Evolutionary conservation across 331 rosid genomes (phyloP).

Genomic region (Prunus yedoensis): DNA sequence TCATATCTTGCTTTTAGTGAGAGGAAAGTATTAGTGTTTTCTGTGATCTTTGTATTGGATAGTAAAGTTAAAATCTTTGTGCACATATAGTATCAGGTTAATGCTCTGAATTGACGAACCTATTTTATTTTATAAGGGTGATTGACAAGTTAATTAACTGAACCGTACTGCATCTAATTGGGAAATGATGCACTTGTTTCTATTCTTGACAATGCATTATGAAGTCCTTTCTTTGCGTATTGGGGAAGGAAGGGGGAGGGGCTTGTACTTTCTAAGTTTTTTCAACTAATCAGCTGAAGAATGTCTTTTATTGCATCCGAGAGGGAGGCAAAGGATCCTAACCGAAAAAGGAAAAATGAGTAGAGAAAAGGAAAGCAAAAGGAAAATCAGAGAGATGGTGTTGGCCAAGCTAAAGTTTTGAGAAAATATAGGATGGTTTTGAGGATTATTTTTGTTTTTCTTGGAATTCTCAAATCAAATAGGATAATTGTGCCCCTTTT

Average conservation of each 20-base stretch:
- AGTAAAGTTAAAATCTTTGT: background rate
- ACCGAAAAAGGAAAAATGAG: background rate
- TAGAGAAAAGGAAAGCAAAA: background rate
- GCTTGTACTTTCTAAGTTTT: background rate
- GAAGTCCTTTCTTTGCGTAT: background rate
- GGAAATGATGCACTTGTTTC: background rate
- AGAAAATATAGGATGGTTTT: background rate
- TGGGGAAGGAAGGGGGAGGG: background rate
- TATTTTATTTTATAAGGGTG: background rate
- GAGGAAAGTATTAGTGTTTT: background rate
- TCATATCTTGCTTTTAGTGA: background rate
- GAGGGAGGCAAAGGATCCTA: background rate
- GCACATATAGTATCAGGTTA: background rate
- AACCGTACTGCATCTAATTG: constrained; percentile 3
- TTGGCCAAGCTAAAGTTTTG: background rate
- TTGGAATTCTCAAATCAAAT: background rate
- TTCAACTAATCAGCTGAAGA: background rate
- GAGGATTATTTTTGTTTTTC: background rate
- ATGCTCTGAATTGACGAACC: background rate
- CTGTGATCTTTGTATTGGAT: background rate
- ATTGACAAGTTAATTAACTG: background rate
- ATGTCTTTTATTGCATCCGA: background rate
- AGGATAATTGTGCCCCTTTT: background rate
- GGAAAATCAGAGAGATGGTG: background rate
- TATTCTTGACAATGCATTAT: background rate